Conservation (phyloP, 2,329 filamentous ascomycete species). For the Coleophoma eucalyptorum region DNA sequence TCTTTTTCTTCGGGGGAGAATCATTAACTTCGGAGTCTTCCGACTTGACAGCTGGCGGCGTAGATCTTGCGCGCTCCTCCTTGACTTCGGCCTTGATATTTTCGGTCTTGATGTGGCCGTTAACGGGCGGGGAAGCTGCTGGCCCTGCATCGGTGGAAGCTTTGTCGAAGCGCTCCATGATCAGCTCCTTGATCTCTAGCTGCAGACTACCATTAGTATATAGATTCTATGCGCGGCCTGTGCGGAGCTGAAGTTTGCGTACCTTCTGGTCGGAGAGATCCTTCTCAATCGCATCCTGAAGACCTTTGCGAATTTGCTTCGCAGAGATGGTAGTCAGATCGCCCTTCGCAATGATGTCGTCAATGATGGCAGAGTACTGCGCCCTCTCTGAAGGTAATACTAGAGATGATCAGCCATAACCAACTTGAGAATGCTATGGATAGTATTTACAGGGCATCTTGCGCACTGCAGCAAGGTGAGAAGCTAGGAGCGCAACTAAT, state of each 20-base stretch:
- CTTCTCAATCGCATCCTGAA: constrained; percentile 25
- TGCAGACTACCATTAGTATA: constrained; percentile 20
- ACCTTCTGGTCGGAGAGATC: constrained; percentile 35
- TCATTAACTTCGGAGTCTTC: constrained; percentile 31
- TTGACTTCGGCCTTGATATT: constrained; percentile 15
- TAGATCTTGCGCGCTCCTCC: constrained; percentile 13
- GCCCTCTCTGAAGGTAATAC: constrained; percentile 23
- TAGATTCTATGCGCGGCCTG: no score
- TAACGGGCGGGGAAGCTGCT: constrained; percentile 7
- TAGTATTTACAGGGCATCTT: neutral
- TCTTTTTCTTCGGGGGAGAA: constrained; percentile 62
- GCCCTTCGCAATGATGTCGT: constrained; percentile 29
- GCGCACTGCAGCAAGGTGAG: neutral
- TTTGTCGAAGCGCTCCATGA: constrained; percentile 52
- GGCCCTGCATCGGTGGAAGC: constrained; percentile 16
- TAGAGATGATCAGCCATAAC: constrained; percentile 9
- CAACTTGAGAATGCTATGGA: neutral
- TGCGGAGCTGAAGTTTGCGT: neutral
- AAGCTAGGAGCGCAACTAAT: no score
- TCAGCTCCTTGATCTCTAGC: constrained; percentile 48
- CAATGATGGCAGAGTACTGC: constrained; percentile 33
- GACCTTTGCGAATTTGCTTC: constrained; percentile 31
- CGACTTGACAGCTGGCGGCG: constrained; percentile 3
- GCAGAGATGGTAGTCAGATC: constrained; percentile 33
- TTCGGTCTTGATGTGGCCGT: constrained; percentile 10